Conservation (phyloP, 2,329 filamentous ascomycete species). For the Epichloe sibirici region DNA sequence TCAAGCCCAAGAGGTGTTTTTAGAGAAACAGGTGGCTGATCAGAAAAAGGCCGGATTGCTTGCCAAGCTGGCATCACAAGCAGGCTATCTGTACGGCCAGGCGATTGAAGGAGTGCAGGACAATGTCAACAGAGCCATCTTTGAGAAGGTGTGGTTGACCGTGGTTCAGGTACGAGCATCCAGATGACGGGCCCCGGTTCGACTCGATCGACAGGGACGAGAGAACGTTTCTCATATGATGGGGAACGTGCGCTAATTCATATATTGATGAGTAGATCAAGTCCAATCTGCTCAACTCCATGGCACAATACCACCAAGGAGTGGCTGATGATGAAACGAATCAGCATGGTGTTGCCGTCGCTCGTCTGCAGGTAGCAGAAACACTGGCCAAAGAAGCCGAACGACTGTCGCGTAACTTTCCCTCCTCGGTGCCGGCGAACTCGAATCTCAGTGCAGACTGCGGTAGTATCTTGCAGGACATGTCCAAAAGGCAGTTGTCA, state of each 20-base stretch:
- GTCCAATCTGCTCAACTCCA: constrained; percentile 66
- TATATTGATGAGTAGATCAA: constrained; percentile 44
- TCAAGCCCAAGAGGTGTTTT: constrained; percentile 91
- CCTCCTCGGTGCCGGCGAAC: constrained; percentile 62
- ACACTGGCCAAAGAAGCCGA: constrained; percentile 65
- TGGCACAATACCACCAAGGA: constrained; percentile 90
- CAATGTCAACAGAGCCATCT: constrained; percentile 79
- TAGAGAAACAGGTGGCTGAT: constrained; percentile 90
- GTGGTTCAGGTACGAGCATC: constrained; percentile 55
- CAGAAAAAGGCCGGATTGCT: constrained; percentile 85
- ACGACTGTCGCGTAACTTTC: constrained; percentile 66
- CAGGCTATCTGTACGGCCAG: constrained; percentile 76
- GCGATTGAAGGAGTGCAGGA: constrained; percentile 85
- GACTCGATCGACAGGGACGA: neutral
- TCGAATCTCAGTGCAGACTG: constrained; percentile 79
- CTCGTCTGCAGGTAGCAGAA: constrained; percentile 72
- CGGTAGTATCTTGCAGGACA: constrained; percentile 58
- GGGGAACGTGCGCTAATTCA: neutral
- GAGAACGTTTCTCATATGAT: neutral
- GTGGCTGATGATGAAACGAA: constrained; percentile 82
- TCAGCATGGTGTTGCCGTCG: constrained; percentile 74
- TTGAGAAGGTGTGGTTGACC: constrained; percentile 86
- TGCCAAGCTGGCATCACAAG: constrained; percentile 87
- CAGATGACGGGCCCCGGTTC: neutral
- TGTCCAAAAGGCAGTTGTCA: constrained; percentile 70